A percentile compares a stretch with the other conserved stretches of the same genome.
Conservation (phyloP, 2,329 filamentous ascomycete species). For the Fusarium sp. region DNA sequence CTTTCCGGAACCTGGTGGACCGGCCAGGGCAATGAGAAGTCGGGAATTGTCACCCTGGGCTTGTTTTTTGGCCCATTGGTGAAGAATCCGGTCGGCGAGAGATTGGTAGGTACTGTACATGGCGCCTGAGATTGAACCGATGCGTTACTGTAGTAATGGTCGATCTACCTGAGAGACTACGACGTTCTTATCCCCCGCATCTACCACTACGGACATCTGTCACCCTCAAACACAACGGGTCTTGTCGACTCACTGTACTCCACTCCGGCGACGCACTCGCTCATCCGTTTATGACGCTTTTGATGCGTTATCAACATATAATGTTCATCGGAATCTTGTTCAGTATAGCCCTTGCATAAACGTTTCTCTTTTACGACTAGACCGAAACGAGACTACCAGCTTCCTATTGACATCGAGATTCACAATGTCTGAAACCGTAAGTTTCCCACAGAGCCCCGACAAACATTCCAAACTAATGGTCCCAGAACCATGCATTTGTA, state of each 20-base stretch:
- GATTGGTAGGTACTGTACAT: not conserved
- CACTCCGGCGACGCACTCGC: not conserved
- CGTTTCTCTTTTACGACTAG: not conserved
- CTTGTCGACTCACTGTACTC: not conserved
- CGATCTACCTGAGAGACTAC: not conserved
- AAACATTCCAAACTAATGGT: not conserved
- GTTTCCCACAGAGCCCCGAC: not conserved
- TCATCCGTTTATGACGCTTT: not conserved
- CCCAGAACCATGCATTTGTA: conserved; percentile 59
- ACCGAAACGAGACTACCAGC: not conserved
- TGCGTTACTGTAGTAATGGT: not conserved
- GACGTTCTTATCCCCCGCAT: not conserved
- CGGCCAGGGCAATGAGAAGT: conserved; percentile 17
- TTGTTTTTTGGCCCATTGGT: conserved; percentile 36
- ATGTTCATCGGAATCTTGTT: not conserved
- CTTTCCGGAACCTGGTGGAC: not conserved
- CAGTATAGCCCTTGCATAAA: not conserved
- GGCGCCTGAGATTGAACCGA: not conserved
- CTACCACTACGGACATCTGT: not conserved
- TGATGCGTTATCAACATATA: not conserved
- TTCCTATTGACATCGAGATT: no score
- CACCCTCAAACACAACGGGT: not conserved
- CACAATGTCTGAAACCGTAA: not conserved
- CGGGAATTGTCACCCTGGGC: conserved; percentile 15
- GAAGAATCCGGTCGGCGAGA: not conserved